Base-by-base conservation (phyloP, 2,329 filamentous ascomycete genomes). In the Dactylellina drechsleri region DNA sequence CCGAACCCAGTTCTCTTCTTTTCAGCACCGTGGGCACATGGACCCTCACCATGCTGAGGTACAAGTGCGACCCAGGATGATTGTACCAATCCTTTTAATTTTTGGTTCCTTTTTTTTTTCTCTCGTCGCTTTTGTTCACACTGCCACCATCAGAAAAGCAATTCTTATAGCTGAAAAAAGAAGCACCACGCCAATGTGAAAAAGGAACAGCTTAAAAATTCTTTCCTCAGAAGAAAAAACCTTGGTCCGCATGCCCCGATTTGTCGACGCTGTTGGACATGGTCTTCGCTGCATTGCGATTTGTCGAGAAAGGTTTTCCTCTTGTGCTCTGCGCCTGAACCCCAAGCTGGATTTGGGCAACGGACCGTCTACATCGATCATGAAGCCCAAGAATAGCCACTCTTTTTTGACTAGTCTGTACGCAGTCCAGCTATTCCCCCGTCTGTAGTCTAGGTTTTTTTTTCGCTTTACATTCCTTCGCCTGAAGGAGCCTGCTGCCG, bases 241-340 rank as follows among this genome's bases (percentile, higher is more conserved):
- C 57, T 67, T 62, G 62, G 31, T 74, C 70, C 70, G 70, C 70
- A 59, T 67, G 70, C 70, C 70, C 70, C 70, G 70, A 74, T 74
- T 74, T 67, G 70, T 67, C 70, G 41, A 66, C 47, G 52, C 50
- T 47, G 56, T 58, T 36, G 58, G 57, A 58, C 70, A 54, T 36
- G 62, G 52, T 58, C 57, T 52, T 45, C 50, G 16, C 12, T 56
- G 56, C 54, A 53, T 50, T 74, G 53, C 62, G 28, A 74, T 74
- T 74, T 66, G 70, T 74, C 58, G 41, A 66, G 41, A 59, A 60
- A 45, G 45, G 61, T 58, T 67, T 67, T 67, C 23, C 53, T 40
- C 20, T 47, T 18, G 43, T 36, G 31, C 31, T 18, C 43, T 47
- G 43, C 13, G 43, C 43, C 41, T 67, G 53, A 40, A 43, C 26